Evolutionary conservation across 768 basidiomycete genomes (phyloP), one percentile per base, ranked within the genome.

Genomic region (Botryobasidium botryosum): DNA sequence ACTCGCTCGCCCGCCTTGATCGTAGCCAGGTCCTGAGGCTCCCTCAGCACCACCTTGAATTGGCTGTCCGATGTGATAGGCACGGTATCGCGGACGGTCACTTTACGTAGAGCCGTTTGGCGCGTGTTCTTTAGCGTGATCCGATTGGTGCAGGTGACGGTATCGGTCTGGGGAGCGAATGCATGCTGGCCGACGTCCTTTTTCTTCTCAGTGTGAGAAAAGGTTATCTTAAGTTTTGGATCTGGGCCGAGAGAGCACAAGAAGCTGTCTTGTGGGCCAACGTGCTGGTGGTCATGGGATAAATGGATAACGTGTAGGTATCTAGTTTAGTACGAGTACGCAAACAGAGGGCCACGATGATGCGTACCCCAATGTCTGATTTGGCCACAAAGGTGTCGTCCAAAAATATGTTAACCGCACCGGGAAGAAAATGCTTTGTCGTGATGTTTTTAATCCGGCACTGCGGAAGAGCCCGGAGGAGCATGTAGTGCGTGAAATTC

Each of bases 51-150:
- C n/a, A n/a, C n/a, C n/a, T n/a, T n/a, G n/a, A n/a, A n/a, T n/a
- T n/a, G n/a, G n/a, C n/a, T n/a, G n/a, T n/a, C n/a, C n/a, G n/a
- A n/a, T n/a, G n/a, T 51, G 18, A 42, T 35, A 4, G 46, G 46
- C 15, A 47, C 37, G 32, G 33, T 39, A 25, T 47, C 46, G 40
- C 43, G 41, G 27, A 42, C 8, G 15, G 33, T 27, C 17, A 47
- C 24, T 12, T 20, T 29, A 0, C 18, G 20, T 4, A 33, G 26
- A 4, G n/a, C 36, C 21, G 32, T 38, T 10, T 18, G 17, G 26
- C 46, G 39, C 3, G 49, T 47, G 40, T 50, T 50, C 49, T 47
- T 50, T n/a, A 50, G n/a, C 13, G 38, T 43, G 32, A 50, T 42
- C n/a, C 42, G 24, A n/a, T 50, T 45, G 7, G 41, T 50, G 40